phyloP scores from a whole-genome alignment of 2,329 filamentous ascomycete genomes.

The Escovopsis sp. region DNA sequence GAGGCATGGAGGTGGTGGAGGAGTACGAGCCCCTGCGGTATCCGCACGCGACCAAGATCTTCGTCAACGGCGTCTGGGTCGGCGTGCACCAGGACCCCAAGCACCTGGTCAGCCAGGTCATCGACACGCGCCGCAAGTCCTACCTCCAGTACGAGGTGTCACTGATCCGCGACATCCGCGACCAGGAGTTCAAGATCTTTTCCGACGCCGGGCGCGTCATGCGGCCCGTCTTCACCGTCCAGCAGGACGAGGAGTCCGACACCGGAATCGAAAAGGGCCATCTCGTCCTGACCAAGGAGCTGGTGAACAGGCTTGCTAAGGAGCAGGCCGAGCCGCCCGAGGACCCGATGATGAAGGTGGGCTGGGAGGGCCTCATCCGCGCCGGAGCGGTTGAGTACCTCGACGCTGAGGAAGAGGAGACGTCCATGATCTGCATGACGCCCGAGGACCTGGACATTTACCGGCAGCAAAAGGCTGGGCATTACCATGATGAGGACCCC shows the following conservation, averaged over 20 bases:
- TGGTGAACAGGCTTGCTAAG: slow-evolving; percentile 58
- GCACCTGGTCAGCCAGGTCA: slow-evolving; percentile 65
- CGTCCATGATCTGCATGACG: slow-evolving; percentile 98
- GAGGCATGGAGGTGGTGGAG: slow-evolving; percentile 92
- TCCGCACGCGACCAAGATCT: slow-evolving; percentile 91
- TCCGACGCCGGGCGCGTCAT: slow-evolving; percentile 93
- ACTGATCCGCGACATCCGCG: slow-evolving; percentile 87
- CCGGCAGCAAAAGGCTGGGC: slow-evolving; percentile 51
- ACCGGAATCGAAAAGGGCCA: slow-evolving; percentile 44
- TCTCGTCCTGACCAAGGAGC: slow-evolving; percentile 71
- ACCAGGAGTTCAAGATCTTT: slow-evolving; percentile 96
- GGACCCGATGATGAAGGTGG: slow-evolving; percentile 49
- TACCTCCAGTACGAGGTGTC: slow-evolving; percentile 87
- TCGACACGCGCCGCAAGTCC: slow-evolving; percentile 62
- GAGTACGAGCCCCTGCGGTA: slow-evolving; percentile 80
- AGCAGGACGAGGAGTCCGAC: slow-evolving; percentile 67
- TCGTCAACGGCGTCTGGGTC: slow-evolving; percentile 96
- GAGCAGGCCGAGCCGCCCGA: slow-evolving; percentile 51
- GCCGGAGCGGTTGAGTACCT: slow-evolving; percentile 87
- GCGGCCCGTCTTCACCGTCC: slow-evolving; percentile 83
- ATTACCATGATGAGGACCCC: slow-evolving; percentile 44
- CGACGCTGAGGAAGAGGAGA: slow-evolving; percentile 96
- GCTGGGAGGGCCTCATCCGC: slow-evolving; percentile 76
- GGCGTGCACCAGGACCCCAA: slow-evolving; percentile 84
- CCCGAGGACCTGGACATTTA: slow-evolving; percentile 82